A percentile compares a stretch with the other conserved stretches of the same genome.
These are phyloP conservation scores for Phoenix roebelenii DNA, from an alignment of 176 grass and related monocot genomes.

Conservation along the genomic window DNA sequence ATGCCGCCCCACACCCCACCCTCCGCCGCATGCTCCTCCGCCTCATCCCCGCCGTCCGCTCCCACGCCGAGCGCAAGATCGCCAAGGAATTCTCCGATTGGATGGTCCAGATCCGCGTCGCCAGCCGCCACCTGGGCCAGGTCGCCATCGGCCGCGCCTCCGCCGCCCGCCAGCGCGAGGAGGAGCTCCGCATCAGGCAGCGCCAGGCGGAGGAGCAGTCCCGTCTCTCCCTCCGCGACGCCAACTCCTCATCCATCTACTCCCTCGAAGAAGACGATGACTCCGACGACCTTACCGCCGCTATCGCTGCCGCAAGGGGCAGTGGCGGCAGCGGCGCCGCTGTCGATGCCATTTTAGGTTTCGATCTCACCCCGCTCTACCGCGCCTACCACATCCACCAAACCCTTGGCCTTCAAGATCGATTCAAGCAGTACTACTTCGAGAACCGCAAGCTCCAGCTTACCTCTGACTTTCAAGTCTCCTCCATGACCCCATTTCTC, in stretches of 20 bases:
- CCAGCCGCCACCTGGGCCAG: conserved; percentile 85
- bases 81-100: conserved; percentile 86
- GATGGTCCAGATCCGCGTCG: conserved; percentile 94
- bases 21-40: conserved; percentile 68
- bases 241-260: conserved; percentile 24
- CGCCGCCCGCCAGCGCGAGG: conserved; percentile 72
- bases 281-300: conserved; percentile 62
- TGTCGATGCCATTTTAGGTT: conserved; percentile 37
- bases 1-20: conserved; percentile 51
- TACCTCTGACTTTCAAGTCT: conserved; percentile 89
- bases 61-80: conserved; percentile 83
- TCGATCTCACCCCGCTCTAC: conserved; percentile 92
- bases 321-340: conserved; percentile 22
- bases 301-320: conserved; percentile 28
- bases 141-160: conserved; percentile 85
- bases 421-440: conserved; percentile 88
- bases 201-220: conserved; percentile 41
- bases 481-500: conserved; percentile 82
- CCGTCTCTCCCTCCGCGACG: neutral
- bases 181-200: conserved; percentile 77
- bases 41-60: conserved; percentile 62
- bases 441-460: conserved; percentile 98
- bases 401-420: conserved; percentile 60
- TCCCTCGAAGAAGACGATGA: conserved; percentile 77
- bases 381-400: conserved; percentile 89